phyloP scores from a whole-genome alignment of 305 asterid species.

The Plantago lanceolata region DNA sequence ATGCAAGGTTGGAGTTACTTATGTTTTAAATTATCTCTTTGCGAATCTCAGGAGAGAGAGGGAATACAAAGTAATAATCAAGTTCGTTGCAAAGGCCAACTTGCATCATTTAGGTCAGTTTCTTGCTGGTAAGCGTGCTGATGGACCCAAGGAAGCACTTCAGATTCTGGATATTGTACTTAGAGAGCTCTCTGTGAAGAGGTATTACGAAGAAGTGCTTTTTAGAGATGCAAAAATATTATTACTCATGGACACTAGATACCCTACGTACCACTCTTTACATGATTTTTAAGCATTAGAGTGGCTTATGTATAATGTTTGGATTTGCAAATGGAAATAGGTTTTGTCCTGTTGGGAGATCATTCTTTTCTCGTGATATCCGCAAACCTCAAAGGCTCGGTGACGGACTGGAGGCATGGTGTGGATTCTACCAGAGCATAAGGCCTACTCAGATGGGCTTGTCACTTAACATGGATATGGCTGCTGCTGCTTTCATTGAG shows the following conservation, averaged over 20 bases:
- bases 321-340: constrained; percentile 31
- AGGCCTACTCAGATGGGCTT: constrained; percentile 99
- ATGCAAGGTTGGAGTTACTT: background rate
- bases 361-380: constrained; percentile 84
- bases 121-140: constrained; percentile 90
- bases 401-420: constrained; percentile 98
- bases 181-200: constrained; percentile 76
- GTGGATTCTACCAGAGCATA: constrained; percentile 96
- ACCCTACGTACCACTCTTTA: constrained; percentile 1
- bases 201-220: constrained; percentile 35
- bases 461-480: constrained; percentile 97
- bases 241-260: background rate
- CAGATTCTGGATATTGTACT: constrained; percentile 92
- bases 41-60: constrained; percentile 64
- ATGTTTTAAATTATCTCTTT: constrained; percentile 1
- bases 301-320: background rate
- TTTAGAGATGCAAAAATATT: background rate
- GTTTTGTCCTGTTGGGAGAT: constrained; percentile 89
- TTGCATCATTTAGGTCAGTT: constrained; percentile 85
- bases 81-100: constrained; percentile 79
- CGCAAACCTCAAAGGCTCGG: constrained; percentile 87
- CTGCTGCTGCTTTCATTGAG: constrained; percentile 95
- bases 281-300: background rate
- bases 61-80: constrained; percentile 79
- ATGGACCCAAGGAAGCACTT: constrained; percentile 90